Evolutionary conservation across 495 filamentous ascomycete species (phyloP).

Genomic region (Tuber aestivum): DNA sequence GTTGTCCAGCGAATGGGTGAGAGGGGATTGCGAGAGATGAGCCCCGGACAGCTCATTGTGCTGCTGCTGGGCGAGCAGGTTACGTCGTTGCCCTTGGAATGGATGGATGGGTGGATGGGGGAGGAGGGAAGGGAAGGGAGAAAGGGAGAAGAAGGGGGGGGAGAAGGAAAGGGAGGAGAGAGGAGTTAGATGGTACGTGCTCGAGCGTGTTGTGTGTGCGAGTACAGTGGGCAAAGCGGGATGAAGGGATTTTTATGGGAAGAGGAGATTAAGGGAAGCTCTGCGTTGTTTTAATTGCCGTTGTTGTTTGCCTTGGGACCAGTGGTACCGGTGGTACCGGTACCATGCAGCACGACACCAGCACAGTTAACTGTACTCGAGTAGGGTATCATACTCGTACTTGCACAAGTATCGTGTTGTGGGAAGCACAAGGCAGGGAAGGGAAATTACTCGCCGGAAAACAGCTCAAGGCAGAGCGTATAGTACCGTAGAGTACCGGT

Average conservation of each 20-base stretch:
- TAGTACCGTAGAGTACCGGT: neutral
- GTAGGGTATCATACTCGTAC: neutral
- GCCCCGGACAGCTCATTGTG: neutral
- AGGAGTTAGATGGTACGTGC: constrained; percentile 5
- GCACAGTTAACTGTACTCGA: too few species aligned
- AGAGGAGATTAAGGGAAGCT: constrained; percentile 4
- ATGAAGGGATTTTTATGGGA: constrained; percentile 1
- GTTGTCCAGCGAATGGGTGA: neutral
- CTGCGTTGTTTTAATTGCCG: constrained; percentile 8
- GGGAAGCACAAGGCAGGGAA: neutral
- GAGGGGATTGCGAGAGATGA: neutral
- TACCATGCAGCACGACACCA: neutral
- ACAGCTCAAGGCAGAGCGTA: neutral
- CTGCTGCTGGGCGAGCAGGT: neutral
- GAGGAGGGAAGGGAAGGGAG: neutral
- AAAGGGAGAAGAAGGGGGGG: neutral
- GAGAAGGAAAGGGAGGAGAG: neutral
- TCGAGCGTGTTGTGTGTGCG: constrained; percentile 4
- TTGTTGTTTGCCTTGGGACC: constrained; percentile 6
- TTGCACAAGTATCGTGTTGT: too few species aligned
- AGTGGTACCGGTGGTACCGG: constrained; percentile 2
- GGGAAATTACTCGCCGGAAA: neutral
- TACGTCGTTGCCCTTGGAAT: neutral
- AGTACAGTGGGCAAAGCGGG: neutral
- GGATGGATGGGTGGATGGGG: neutral